These are phyloP conservation scores for Abelmoschus esculentus DNA, from an alignment of 345 rosid species.

Conservation along the genomic window DNA sequence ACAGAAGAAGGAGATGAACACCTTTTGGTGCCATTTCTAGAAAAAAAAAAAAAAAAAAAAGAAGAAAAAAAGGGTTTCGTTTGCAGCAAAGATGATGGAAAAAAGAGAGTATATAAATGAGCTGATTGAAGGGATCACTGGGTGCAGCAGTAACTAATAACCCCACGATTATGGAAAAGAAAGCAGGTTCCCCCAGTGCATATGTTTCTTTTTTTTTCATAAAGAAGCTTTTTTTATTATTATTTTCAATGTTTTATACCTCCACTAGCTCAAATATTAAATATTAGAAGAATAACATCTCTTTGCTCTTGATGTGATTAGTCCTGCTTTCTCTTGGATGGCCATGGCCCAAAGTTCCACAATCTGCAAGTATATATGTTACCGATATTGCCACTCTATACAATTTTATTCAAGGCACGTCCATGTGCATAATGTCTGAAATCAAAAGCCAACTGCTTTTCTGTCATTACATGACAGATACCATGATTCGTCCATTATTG, in stretches of 20 bases:
- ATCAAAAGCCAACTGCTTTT: constrained; percentile 14
- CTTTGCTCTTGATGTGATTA: constrained; percentile 17
- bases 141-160: constrained; percentile 23
- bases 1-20: constrained; percentile 23
- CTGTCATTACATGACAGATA: constrained; percentile 9
- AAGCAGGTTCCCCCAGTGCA: constrained; percentile 24
- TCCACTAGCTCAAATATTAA: constrained; percentile 6
- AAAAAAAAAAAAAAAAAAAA: not conserved
- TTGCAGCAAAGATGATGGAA: constrained; percentile 30
- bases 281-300: constrained; percentile 16
- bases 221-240: constrained; percentile 47
- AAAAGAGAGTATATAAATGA: constrained; percentile 37
- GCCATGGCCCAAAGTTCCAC: constrained; percentile 12
- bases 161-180: constrained; percentile 23
- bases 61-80: constrained; percentile 18
- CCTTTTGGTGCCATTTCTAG: constrained; percentile 30
- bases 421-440: constrained; percentile 8
- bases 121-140: constrained; percentile 29
- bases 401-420: constrained; percentile 10
- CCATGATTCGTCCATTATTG: not conserved
- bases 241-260: not conserved
- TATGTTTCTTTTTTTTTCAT: constrained; percentile 39
- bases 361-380: not conserved
- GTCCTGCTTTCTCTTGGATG: constrained; percentile 23
- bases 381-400: not conserved